Conservation (phyloP, 306 rosid genomes). For the Gastrolobium villosum region DNA sequence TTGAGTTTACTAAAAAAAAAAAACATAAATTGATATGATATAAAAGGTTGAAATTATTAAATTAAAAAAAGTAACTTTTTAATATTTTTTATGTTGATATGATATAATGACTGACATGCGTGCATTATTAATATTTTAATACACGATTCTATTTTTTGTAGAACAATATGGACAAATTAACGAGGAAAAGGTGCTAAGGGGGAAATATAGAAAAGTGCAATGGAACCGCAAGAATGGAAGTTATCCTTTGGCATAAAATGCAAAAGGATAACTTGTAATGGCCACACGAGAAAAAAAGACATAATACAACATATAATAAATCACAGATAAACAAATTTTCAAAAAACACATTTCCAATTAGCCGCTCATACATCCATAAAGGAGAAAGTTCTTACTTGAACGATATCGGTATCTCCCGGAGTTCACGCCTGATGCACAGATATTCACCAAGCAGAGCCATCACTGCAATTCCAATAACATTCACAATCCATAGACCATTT, state of each 20-base stretch:
- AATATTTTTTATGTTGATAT: neutral
- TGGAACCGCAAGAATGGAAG: conserved; percentile 3
- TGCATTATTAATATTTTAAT: neutral
- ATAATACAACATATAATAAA: neutral
- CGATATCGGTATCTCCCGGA: conserved; percentile 73
- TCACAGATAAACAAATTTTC: neutral
- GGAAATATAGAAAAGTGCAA: neutral
- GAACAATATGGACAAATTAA: conserved; percentile 17
- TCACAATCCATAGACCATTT: conserved; percentile 90
- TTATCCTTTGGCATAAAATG: too few species aligned
- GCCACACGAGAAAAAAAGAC: neutral
- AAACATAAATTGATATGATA: neutral
- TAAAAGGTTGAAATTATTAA: conserved; percentile 5
- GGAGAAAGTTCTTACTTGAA: conserved; percentile 62
- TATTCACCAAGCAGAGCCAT: conserved; percentile 75
- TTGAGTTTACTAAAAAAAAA: neutral
- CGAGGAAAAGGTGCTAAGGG: neutral
- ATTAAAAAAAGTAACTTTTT: neutral
- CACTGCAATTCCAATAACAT: conserved; percentile 77
- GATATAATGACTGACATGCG: neutral
- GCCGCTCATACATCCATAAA: neutral
- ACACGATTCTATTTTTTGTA: neutral
- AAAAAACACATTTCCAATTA: neutral
- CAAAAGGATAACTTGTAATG: too few species aligned
- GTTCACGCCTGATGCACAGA: conserved; percentile 71